Evolutionary conservation across 2,329 filamentous ascomycete species (phyloP), one percentile per base, ranked within the genome.

Genomic region (Pseudogymnoascus sp.): DNA sequence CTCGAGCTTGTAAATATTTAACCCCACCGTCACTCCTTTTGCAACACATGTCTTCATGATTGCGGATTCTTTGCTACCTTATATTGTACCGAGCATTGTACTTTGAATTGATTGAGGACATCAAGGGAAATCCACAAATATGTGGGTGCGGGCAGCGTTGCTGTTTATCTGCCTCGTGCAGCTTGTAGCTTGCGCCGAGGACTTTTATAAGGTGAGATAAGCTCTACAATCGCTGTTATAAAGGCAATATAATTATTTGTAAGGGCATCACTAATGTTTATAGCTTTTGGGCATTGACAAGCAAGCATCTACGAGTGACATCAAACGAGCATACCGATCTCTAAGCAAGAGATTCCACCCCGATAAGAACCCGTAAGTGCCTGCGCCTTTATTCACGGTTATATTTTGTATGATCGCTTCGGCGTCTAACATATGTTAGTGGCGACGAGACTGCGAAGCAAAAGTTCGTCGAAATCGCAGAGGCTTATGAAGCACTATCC

Each of bases 281-380:
- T 60, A 96, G 86, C 78, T 96, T 63, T 84, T 99, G 25, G 91
- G 89, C 62, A 78, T 99, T 66, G 84, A 88, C 71, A 91, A 85
- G 71, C 81, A 87, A 64, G 93, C 93, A 14, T 87, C 85, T 55
- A 92, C 96, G 61, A 87, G 87, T 71, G 89, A 97, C 70, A 88
- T 99, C 73, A 99, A 99, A 77, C 89, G 90, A 52, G 92, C 94
- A 22, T 99, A 99, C 76, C 86, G 92, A 64, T 87, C 86, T 64
- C 81, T 99, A 9, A 95, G 90, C 79, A 97, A 97, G 77, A 96
- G 95, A 75, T 97, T 84, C 75, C 94, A 99, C 73, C 94, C 94
- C 3, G 94, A 99, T 77, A 99, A 99, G 83, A 97, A 97, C 71
- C 92, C 93, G 88, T 94, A 83, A 70, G 89, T 78, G 14, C 60